Base-by-base conservation (phyloP, 176 grass and related monocot species). In the Microstegium vimineum region DNA sequence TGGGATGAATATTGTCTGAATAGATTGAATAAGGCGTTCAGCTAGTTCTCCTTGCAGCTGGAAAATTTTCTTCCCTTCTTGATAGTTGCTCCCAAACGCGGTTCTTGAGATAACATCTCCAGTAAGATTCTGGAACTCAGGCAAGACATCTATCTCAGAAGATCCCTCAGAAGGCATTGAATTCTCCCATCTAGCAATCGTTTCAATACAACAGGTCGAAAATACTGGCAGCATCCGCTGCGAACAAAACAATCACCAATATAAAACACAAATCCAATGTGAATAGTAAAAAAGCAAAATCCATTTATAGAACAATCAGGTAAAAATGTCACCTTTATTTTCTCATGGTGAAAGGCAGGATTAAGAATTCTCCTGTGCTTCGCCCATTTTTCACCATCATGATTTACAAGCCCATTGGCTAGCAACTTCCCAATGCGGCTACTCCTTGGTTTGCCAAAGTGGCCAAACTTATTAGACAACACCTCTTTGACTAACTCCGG, bases 281-380 rank as follows among this genome's bases (percentile, higher is more conserved):
- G 26, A 12, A 82, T 46, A 23, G 60, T 30, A 30, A 5, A 45
- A 80, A 71, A 28, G n/a, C 1, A 8, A 9, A 71, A 65, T 4
- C 10, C 0, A 38, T n/a, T 5, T 35, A 63, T 62, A 45, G 17
- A 43, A 74, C 49, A 38, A 22, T 6, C 25, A 73, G 27, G 8
- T 28, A 69, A 22, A 3, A 85, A 51, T 31, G 9, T 22, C 62
- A 93, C 94, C 81, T 93, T 97, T 66, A 94, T 82, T 75, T 97
- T 97, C 74, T 91, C 91, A 59, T 87, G 67, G 61, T 94, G 87
- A 68, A 97, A 97, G 35, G 91, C 89, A 9, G 94, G 91, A 80
- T 93, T 97, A 32, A 97, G 78, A 79, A 97, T 97, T 67, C 83
- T 92, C 75, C 90, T 42, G 66, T 97, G 90, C 45, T 87, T 97